Conservation (phyloP, 169 alveolate species). For the Plasmodium adleri region DNA sequence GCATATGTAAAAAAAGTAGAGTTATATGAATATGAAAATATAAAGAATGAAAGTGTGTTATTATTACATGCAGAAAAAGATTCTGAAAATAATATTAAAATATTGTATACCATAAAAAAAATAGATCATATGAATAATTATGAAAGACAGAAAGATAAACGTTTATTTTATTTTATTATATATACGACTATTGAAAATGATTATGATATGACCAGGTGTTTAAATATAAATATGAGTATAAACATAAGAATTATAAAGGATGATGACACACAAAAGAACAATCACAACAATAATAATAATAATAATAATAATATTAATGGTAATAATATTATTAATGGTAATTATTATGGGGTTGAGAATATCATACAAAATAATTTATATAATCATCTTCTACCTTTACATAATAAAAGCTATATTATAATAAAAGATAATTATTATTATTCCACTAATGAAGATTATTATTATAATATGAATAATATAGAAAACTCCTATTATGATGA, state of each 20-base stretch:
- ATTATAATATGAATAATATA: not conserved
- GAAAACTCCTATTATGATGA: constrained; percentile 8
- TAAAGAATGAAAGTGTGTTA: constrained; percentile 1
- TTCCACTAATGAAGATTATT: constrained; percentile 29
- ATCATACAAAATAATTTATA: too few relatives aligned
- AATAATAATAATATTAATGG: too few relatives aligned
- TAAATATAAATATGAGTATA: constrained; percentile 21
- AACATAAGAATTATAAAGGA: constrained; percentile 15
- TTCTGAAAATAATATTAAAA: not conserved
- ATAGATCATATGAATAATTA: not conserved
- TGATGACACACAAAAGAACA: not conserved
- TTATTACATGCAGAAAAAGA: not conserved
- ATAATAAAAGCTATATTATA: constrained; percentile 40
- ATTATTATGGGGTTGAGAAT: too few relatives aligned
- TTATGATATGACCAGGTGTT: not conserved
- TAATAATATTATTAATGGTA: too few relatives aligned
- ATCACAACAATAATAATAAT: not conserved
- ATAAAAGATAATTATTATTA: constrained; percentile 46
- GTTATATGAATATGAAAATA: constrained; percentile 8
- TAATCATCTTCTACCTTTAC: constrained; percentile 1
- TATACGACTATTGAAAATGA: not conserved
- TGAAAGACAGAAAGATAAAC: not conserved
- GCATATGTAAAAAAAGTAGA: constrained; percentile 12
- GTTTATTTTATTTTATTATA: constrained; percentile 47
- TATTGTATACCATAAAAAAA: constrained; percentile 5